Evolutionary conservation across 179 eudicot genomes (phyloP), one percentile per base, ranked within the genome.

Genomic region (Gypsophila paniculata): DNA sequence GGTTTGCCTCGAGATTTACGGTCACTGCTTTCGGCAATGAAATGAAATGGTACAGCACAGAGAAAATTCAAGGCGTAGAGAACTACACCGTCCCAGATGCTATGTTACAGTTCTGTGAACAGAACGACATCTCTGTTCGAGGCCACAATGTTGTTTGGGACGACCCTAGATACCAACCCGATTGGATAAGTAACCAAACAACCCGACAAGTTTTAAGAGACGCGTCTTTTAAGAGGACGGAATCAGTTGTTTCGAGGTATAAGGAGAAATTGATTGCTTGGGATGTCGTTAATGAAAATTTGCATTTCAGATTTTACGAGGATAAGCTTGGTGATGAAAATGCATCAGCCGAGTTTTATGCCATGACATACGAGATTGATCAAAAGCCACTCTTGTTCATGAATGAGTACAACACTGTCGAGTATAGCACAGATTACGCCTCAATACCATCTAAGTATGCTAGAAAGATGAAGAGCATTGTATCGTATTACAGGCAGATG

Each of bases 61-160:
- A 90, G 57, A 15, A 55, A 18, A 4, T 59, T 5, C 74, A 32
- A 32, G 91, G 94, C 65, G 42, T 71, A 14, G 91, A 76, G 69
- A 69, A 88, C 82, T 91, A 90, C 76, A 57, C 86, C 2, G 59
- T 67, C 4, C 25, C 96, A 0, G 97, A 91, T 57, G 84, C 89
- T 32, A 83, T 91, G 89, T 54, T 91, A 13, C 46, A 55, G 7
- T 85, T 90, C 51, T 81, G 86, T 29, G 74, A 80, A 34, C 63
- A 77, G n/a, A 72, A 81, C 72, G 76, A 81, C 36, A 77, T 91
- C 39, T 11, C 79, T 2, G 78, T 90, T 8, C 80, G 93, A 7
- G 96, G 97, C 46, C 96, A 91, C 78, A 90, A 88, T 69, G 71
- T 91, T 0, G 29, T 90, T 21, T 91, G 97, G 97, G 90, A 80